A percentile compares a stretch with the other conserved stretches of the same genome.
These are phyloP conservation scores for Trypethelium eluteriae DNA, from an alignment of 495 filamentous ascomycete genomes.

Conservation along the genomic window DNA sequence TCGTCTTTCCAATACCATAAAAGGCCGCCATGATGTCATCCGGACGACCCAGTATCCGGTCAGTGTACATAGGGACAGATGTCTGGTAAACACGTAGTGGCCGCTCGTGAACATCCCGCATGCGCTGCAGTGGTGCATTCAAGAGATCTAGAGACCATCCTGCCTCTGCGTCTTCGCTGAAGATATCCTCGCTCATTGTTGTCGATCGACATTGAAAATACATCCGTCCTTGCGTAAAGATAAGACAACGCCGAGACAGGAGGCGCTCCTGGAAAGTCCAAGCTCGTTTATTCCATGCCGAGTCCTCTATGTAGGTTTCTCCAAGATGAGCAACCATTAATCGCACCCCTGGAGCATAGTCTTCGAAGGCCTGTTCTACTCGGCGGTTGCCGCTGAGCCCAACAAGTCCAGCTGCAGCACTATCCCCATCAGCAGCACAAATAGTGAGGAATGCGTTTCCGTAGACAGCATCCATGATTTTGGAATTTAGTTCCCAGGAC, in stretches of 20 bases:
- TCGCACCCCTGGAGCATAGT: neutral
- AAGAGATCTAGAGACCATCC: slow-evolving; percentile 29
- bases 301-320: neutral
- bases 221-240: slow-evolving; percentile 20
- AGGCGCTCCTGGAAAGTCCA: slow-evolving; percentile 24
- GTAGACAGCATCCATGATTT: slow-evolving; percentile 11
- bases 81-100: slow-evolving; percentile 30
- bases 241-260: slow-evolving; percentile 18
- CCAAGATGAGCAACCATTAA: neutral
- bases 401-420: neutral
- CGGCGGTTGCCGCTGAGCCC: neutral
- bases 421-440: slow-evolving; percentile 11
- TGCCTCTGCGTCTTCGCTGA: slow-evolving; percentile 19
- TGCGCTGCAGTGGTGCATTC: slow-evolving; percentile 20
- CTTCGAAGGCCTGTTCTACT: neutral
- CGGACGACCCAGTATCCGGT: slow-evolving; percentile 24
- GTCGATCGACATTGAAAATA: slow-evolving; percentile 25
- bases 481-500: neutral
- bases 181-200: slow-evolving; percentile 27
- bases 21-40: slow-evolving; percentile 34
- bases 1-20: slow-evolving; percentile 25
- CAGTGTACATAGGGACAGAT: slow-evolving; percentile 28
- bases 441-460: slow-evolving; percentile 12
- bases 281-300: slow-evolving; percentile 13
- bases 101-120: slow-evolving; percentile 23